These are phyloP conservation scores for Emmonsiellopsis sp. DNA, from an alignment of 2,329 filamentous ascomycete genomes.

Conservation along the genomic window DNA sequence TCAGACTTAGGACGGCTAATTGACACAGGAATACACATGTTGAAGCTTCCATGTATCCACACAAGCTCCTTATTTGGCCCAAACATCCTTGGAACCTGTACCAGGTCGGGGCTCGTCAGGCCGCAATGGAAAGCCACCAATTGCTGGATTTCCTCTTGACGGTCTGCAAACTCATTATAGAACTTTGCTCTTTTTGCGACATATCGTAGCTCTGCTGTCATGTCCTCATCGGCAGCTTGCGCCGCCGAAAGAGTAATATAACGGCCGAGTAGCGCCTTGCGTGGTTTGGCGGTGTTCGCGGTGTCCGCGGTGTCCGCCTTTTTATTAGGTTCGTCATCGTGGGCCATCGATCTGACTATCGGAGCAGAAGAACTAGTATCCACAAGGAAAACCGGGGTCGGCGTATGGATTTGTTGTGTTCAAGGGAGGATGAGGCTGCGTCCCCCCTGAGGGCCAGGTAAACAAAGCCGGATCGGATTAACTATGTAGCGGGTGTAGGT, in stretches of 20 bases:
- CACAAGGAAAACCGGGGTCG: too few species aligned
- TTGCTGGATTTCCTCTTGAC: conserved; percentile 5
- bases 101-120: conserved; percentile 4
- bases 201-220: conserved; percentile 7
- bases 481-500: too few species aligned
- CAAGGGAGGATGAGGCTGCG: too few species aligned
- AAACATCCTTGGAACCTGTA: conserved; percentile 7
- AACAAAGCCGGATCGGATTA: too few species aligned
- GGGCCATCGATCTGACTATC: too few species aligned
- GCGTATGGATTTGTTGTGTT: too few species aligned
- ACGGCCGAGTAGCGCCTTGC: conserved; percentile 2
- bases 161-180: conserved; percentile 1
- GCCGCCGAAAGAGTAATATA: conserved; percentile 7
- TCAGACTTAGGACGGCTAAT: neutral
- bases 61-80: neutral
- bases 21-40: conserved; percentile 9
- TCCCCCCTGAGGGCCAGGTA: too few species aligned
- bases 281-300: neutral
- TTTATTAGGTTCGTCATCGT: too few species aligned
- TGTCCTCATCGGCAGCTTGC: conserved; percentile 7
- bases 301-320: too few species aligned
- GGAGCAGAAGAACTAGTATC: too few species aligned
- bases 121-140: conserved; percentile 10
- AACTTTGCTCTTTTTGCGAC: conserved; percentile 3
- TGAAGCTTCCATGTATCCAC: conserved; percentile 11